These are phyloP conservation scores for Microthlaspi erraticum DNA, from an alignment of 345 rosid genomes.

Conservation along the genomic window DNA sequence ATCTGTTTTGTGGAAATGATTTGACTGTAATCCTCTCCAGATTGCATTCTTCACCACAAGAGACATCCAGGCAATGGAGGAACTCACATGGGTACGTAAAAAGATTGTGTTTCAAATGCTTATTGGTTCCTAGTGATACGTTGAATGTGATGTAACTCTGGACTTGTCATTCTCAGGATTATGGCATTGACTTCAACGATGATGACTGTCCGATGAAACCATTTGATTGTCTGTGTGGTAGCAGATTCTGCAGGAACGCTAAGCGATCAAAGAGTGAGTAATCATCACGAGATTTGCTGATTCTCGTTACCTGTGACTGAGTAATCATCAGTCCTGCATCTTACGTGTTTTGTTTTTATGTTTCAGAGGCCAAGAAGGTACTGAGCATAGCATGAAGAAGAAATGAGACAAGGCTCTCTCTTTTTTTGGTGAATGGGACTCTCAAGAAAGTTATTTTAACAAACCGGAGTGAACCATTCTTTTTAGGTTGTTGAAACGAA, in stretches of 20 bases:
- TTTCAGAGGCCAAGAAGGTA: conserved; percentile 21
- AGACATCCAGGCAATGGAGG: conserved; percentile 64
- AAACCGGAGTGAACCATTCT: conserved; percentile 6
- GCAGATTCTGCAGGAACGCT: conserved; percentile 72
- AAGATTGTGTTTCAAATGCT: neutral
- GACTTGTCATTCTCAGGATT: conserved; percentile 60
- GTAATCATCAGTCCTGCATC: neutral
- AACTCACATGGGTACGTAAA: conserved; percentile 79
- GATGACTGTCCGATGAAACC: conserved; percentile 51
- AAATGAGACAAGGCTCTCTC: neutral
- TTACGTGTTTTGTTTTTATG: conserved; percentile 9
- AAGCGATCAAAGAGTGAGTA: conserved; percentile 62
- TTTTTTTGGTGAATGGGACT: conserved; percentile 11
- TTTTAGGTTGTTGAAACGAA: neutral
- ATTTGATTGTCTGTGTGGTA: conserved; percentile 73
- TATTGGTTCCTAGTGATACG: neutral
- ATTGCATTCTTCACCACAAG: conserved; percentile 78
- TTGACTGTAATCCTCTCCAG: conserved; percentile 45
- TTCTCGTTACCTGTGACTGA: conserved; percentile 1
- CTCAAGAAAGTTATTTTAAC: neutral
- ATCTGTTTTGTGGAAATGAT: neutral
- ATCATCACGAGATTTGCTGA: conserved; percentile 3
- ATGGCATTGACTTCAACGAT: conserved; percentile 81
- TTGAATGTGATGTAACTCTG: neutral
- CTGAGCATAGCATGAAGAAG: conserved; percentile 12